A percentile compares a stretch with the other conserved stretches of the same genome.
phyloP scores from a whole-genome alignment of 768 basidiomycete genomes.

The Lactifluus rugatus region DNA sequence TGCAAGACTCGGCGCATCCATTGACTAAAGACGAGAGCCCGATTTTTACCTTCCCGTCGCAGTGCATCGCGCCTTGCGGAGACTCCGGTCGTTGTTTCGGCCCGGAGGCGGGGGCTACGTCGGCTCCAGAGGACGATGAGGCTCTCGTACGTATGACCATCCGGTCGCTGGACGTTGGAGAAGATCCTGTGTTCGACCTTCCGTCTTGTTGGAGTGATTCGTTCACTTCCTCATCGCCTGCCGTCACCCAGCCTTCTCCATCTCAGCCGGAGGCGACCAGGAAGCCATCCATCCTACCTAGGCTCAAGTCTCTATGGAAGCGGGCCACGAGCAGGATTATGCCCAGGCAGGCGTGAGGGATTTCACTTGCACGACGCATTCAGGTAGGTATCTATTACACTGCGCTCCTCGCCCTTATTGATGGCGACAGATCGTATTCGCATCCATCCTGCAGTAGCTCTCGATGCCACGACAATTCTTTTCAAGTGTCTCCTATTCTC shows the following conservation, averaged over 20 bases:
- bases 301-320: constrained; percentile 14
- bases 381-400: background rate
- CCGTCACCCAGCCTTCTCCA: background rate
- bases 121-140: constrained; percentile 5
- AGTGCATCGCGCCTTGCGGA: background rate
- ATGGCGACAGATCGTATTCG: background rate
- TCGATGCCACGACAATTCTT: too few relatives aligned
- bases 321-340: constrained; percentile 7
- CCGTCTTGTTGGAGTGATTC: constrained; percentile 9
- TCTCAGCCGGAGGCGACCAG: background rate
- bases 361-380: background rate
- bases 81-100: constrained; percentile 1
- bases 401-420: background rate
- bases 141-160: constrained; percentile 8
- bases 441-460: background rate
- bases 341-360: constrained; percentile 1
- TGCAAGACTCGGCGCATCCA: background rate
- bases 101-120: background rate
- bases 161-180: constrained; percentile 10
- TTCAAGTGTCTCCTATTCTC: background rate
- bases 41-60: background rate
- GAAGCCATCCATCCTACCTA: constrained; percentile 8
- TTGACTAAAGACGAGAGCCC: background rate
- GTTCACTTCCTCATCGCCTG: background rate
- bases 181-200: constrained; percentile 8